phyloP scores from a whole-genome alignment of 331 rosid genomes.

The Prunus yedoensis region DNA sequence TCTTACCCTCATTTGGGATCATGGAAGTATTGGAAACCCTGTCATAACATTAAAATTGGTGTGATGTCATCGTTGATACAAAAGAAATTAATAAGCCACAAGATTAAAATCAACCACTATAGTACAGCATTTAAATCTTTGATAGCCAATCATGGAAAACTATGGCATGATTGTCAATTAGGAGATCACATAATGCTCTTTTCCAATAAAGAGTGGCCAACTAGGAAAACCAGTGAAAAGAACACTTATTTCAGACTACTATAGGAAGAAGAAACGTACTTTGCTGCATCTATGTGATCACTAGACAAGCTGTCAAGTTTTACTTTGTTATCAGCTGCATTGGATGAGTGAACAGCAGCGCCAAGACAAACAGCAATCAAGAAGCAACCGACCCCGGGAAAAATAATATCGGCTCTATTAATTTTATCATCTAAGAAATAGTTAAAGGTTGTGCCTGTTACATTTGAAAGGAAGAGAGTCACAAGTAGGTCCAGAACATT shows the following conservation, averaged over 20 bases:
- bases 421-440: conserved; percentile 84
- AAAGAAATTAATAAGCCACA: not conserved
- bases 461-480: conserved; percentile 12
- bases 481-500: not conserved
- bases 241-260: not conserved
- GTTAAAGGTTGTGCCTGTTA: conserved; percentile 78
- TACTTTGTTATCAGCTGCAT: conserved; percentile 69
- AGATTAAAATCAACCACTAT: not conserved
- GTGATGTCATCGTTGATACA: not conserved
- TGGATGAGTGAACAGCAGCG: conserved; percentile 83
- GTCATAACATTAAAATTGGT: conserved; percentile 21
- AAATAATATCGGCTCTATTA: conserved; percentile 81
- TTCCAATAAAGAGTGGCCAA: not conserved
- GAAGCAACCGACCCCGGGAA: conserved; percentile 93
- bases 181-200: too few relatives aligned
- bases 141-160: not conserved
- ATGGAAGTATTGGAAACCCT: conserved; percentile 29
- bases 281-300: conserved; percentile 29
- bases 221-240: not conserved
- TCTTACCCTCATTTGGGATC: conserved; percentile 39
- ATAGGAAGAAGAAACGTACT: conserved; percentile 40
- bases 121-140: not conserved
- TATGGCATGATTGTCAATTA: not conserved
- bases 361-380: conserved; percentile 87
- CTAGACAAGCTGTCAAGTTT: conserved; percentile 48